These are phyloP conservation scores for Metroxylon sagu DNA, from an alignment of 176 grass and related monocot genomes.

Conservation along the genomic window DNA sequence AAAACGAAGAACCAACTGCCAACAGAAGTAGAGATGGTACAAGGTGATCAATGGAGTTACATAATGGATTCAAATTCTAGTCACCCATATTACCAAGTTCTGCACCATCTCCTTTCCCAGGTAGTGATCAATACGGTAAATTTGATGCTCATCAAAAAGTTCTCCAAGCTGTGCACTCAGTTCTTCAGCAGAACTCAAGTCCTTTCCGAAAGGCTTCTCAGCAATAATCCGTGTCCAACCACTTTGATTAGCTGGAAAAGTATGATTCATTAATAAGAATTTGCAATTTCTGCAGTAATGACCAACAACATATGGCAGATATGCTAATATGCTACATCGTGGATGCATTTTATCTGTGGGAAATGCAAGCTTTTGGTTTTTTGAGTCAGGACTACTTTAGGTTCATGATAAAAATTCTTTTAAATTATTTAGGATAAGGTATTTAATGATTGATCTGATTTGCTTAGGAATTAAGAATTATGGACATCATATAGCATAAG, in stretches of 20 bases:
- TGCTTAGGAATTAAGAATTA: too few species aligned
- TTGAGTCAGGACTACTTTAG: too few species aligned
- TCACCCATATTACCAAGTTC: constrained; percentile 55
- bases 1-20: constrained; percentile 88
- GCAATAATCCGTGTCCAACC: constrained; percentile 90
- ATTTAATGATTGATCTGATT: too few species aligned
- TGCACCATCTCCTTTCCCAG: constrained; percentile 93
- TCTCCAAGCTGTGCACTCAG: constrained; percentile 76
- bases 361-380: too few species aligned
- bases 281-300: background rate
- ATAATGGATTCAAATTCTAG: background rate
- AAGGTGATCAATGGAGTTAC: background rate
- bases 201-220: constrained; percentile 94
- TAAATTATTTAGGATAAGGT: too few species aligned
- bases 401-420: too few species aligned
- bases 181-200: constrained; percentile 81
- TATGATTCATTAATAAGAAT: background rate
- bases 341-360: too few species aligned
- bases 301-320: constrained; percentile 1
- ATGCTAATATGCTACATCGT: too few species aligned
- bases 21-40: constrained; percentile 7
- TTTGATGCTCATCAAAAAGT: constrained; percentile 73
- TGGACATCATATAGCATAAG: too few species aligned
- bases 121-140: constrained; percentile 95
- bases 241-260: constrained; percentile 37